Base-by-base conservation (phyloP, 176 grass and related monocot genomes). In the Bothriochloa decipiens region DNA sequence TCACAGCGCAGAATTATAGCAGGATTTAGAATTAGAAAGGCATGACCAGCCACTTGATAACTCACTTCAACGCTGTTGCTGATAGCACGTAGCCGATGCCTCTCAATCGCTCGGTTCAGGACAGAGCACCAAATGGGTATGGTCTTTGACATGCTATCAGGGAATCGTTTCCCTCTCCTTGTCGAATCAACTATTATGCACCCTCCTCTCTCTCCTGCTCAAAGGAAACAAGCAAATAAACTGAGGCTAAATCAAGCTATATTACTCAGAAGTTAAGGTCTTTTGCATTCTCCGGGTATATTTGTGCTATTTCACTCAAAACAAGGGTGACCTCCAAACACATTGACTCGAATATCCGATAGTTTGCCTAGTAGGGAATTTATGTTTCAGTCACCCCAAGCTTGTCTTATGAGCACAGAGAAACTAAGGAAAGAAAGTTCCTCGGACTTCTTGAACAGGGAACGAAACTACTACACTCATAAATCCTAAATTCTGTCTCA, bases 131-230 rank as follows among this genome's bases (percentile, higher is more conserved):
- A 98, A 66, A 98, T 95, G 16, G 96, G 93, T 86, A 98, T 98
- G 46, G 93, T 98, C 85, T 98, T 98, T 73, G 96, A 93, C 96
- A 98, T 90, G 62, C 93, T 95, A 78, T 98, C 96, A 46, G 96
- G 93, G 81, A 98, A 98, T 22, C 91, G 85, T 70, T 98, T 98
- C 37, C 96, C 93, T 84, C 68, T 93, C 50, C 92, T 90, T 37
- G 93, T 98, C 53, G 96, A 98, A 90, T 98, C 96, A 45, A 95
- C 91, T 71, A 98, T 92, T 79, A 93, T 87, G 80, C 96, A 98
- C 28, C 96, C 96, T 77, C 91, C 93, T 93, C 83, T 93, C 81
- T 95, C 91, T 81, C 93, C 96, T 98, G 87, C 18, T 67, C 83
- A 81, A 77, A 89, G 76, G 65, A n/a, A 79, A 85, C 8, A 46